Percentiles rank a stretch among this genome's conserved stretches.
Evolutionary conservation across 345 rosid species (phyloP).

Genomic region (Salix viminalis): DNA sequence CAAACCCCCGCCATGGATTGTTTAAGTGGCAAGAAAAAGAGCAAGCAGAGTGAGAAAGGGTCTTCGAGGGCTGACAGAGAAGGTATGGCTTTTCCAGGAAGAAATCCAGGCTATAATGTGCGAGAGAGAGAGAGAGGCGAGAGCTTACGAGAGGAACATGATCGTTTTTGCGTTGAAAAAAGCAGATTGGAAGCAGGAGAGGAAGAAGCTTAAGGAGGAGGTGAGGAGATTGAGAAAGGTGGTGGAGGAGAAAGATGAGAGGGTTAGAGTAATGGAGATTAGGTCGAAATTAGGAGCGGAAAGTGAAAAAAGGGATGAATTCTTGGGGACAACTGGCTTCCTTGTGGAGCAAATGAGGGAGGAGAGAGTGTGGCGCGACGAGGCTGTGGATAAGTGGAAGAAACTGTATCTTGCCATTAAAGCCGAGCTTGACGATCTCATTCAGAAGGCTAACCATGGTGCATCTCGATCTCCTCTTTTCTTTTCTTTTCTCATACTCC

Average conservation of each 20-base stretch:
- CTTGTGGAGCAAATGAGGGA: conserved; percentile 53
- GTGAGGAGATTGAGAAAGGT: conserved; percentile 46
- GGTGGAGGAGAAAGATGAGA: conserved; percentile 48
- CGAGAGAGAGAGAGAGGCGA: conserved; percentile 43
- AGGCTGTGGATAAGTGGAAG: conserved; percentile 80
- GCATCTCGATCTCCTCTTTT: neutral
- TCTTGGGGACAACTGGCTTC: conserved; percentile 23
- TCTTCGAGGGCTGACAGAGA: conserved; percentile 27
- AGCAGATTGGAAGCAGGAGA: conserved; percentile 69
- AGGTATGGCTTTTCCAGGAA: conserved; percentile 41
- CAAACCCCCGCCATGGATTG: conserved; percentile 40
- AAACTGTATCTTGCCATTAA: conserved; percentile 75
- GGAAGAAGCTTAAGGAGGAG: conserved; percentile 57
- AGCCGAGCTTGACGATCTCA: conserved; percentile 77
- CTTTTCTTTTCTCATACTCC: neutral
- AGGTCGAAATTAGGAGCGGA: conserved; percentile 4
- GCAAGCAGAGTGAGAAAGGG: conserved; percentile 13
- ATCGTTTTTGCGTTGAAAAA: conserved; percentile 45
- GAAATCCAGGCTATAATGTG: conserved; percentile 41
- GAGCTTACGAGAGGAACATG: conserved; percentile 41
- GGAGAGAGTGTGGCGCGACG: conserved; percentile 67
- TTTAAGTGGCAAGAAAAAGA: conserved; percentile 39
- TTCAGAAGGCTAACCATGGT: conserved; percentile 52
- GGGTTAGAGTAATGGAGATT: conserved; percentile 19
- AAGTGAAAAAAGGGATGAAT: conserved; percentile 28